phyloP scores from a whole-genome alignment of 495 filamentous ascomycete genomes.

The Durotheca rogersii region DNA sequence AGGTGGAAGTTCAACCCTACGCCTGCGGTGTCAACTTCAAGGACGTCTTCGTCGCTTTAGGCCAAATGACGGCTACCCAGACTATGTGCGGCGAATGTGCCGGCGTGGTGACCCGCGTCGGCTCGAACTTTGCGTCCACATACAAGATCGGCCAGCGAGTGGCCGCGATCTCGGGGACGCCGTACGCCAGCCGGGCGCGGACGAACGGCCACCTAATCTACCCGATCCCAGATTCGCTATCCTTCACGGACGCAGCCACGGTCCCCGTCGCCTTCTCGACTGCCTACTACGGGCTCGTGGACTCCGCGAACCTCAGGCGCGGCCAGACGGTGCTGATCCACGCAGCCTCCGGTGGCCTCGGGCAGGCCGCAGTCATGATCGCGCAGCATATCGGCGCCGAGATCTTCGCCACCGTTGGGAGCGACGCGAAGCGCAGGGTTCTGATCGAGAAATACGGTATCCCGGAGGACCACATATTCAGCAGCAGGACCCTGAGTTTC shows the following conservation, averaged over 20 bases:
- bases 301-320: constrained; percentile 39
- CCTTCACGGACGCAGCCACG: constrained; percentile 51
- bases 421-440: constrained; percentile 46
- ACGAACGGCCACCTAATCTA: background rate
- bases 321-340: constrained; percentile 60
- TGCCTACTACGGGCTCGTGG: constrained; percentile 50
- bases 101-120: constrained; percentile 53
- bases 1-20: constrained; percentile 44
- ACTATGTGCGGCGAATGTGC: constrained; percentile 48
- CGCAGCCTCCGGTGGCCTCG: constrained; percentile 53
- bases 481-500: constrained; percentile 41
- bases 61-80: constrained; percentile 38
- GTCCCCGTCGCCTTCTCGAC: constrained; percentile 55
- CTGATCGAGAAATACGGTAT: constrained; percentile 50
- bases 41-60: constrained; percentile 55
- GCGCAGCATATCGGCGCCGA: constrained; percentile 50
- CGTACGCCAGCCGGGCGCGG: constrained; percentile 6
- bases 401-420: constrained; percentile 56
- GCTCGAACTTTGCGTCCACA: constrained; percentile 44
- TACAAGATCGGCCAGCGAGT: constrained; percentile 51
- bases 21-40: constrained; percentile 46
- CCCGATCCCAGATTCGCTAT: constrained; percentile 46
- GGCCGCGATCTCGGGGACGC: constrained; percentile 39
- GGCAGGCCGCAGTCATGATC: constrained; percentile 56
- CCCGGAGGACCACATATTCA: constrained; percentile 52